Base-by-base conservation (phyloP, 2,329 filamentous ascomycete species). In the Clonostachys chloroleuca region DNA sequence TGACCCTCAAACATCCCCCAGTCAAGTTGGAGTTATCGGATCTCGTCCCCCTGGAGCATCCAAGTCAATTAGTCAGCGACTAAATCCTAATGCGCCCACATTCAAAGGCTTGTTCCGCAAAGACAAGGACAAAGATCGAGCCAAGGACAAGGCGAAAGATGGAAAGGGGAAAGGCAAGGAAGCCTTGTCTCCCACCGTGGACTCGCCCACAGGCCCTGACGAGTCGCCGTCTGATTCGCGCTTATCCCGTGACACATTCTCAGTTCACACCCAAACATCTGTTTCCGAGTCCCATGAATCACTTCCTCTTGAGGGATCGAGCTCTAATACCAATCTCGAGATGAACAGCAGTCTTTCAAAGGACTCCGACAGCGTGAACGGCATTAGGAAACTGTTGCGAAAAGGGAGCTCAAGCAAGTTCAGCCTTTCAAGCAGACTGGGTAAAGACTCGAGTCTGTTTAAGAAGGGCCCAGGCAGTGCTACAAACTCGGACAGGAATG, bases 61-160 rank as follows among this genome's bases (percentile, higher is more conserved):
- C 37, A 72, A 63, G 14, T 64, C 60, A 63, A 78, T 58, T 72
- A 84, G 60, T 65, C 83, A 64, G 69, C 84, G 66, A 57, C 76
- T 97, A 30, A 97, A 99, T 58, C 94, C 94, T 8, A 81, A 89
- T 7, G 94, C 92, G 1, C 92, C 92, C 9, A 89, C 87, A 1
- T 97, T 97, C 62, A 92, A 87, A 66, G 84, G 78, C 10, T 81
- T 94, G 49, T 80, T 83, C 56, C 67, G 56, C 51, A 64, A 68
- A 56, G 64, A 69, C 5, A 69, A 67, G 47, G 60, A 65, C 33
- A 46, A 48, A n/a, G 49, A 52, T n/a, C 48, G 53, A 5, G 63
- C 68, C 5, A 69, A 66, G 47, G 60, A 55, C 42, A 64, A 68
- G 55, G 63, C 68, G 5, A 69, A 66, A 47, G 60, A 55, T 43